These are phyloP conservation scores for Tolypocladium guangdongense DNA, from an alignment of 2,329 filamentous ascomycete species.

Conservation along the genomic window DNA sequence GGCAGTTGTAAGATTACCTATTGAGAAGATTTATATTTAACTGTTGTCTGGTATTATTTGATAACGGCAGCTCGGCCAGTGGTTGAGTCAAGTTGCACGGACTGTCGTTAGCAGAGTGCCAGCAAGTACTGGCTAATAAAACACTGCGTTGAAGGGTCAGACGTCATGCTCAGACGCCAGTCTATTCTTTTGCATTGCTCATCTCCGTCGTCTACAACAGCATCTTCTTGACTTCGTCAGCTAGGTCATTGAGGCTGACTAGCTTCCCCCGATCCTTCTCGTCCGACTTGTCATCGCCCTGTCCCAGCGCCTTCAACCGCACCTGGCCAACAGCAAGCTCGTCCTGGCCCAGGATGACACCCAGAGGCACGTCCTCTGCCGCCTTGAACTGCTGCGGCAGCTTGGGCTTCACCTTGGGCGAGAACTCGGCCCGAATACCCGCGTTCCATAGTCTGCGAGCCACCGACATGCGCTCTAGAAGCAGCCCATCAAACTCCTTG, in stretches of 20 bases:
- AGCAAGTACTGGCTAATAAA: no score
- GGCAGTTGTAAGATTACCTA: not conserved
- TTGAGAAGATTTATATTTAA: no score
- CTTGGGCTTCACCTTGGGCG: constrained; percentile 85
- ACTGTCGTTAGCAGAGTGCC: not conserved
- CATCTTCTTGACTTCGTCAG: constrained; percentile 45
- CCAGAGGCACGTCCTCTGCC: constrained; percentile 79
- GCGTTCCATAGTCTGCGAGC: constrained; percentile 71
- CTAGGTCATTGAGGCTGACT: constrained; percentile 53
- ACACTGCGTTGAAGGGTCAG: not conserved
- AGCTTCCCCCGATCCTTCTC: constrained; percentile 75
- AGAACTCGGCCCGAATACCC: constrained; percentile 74
- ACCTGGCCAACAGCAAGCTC: constrained; percentile 76
- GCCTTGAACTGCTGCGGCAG: constrained; percentile 84
- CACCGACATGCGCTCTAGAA: constrained; percentile 76
- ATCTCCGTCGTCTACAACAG: constrained; percentile 4
- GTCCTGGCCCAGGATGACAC: constrained; percentile 82
- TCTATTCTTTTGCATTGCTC: not conserved
- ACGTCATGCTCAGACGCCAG: not conserved
- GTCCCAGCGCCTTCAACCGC: constrained; percentile 68
- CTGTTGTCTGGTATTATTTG: no score
- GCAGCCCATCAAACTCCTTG: constrained; percentile 68
- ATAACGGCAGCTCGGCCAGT: not conserved
- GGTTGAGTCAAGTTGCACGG: not conserved
- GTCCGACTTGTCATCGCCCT: constrained; percentile 72